Base-by-base conservation (phyloP, 1,139 yeast genomes). In the Diutina pseudorugosa region DNA sequence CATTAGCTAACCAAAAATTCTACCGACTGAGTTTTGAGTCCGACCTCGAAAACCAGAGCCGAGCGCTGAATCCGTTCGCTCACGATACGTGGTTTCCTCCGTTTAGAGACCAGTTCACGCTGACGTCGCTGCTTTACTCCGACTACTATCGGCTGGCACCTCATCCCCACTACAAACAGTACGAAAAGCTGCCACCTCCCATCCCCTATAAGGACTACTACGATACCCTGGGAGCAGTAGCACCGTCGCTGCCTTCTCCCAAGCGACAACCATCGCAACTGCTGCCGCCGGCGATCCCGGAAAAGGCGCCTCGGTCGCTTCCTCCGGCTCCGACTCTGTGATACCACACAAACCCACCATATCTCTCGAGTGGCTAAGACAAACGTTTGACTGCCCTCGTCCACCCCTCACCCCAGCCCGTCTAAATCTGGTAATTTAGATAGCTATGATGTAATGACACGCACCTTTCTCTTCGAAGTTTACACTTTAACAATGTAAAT, bases 111-210 rank as follows among this genome's bases (percentile, higher is more conserved):
- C 21, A 14, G 23, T 4, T 45, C n/a, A 8, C 23, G 4, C n/a
- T 6, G 3, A 44, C 18, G 4, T 11, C 19, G 9, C 40, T 27
- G 41, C 40, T 66, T 18, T 72, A 53, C 55, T 56, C 56, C 27
- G 59, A 65, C 54, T 59, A 60, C 56, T 65, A 64, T 56, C 63
- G 66, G 52, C 56, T 55, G 19, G 59, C 61, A 2, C 49, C 49
- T 16, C 40, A 25, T 2, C 49, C 49, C 11, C 49, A 45, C 27
- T 45, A 45, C 11, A 45, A 45, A 18, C n/a, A n/a, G 19, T 45
- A 27, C 6, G 40, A 45, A 6, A 12, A 16, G 19, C 14, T 25
- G 33, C 47, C 47, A 6, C 47, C 47, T 6, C 47, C 47, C 8
- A 20, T 43, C n/a, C 47, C 47, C 11, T 43, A 14, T 14, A 43